Evolutionary conservation across 2,329 filamentous ascomycete genomes (phyloP).

Genomic region (Mycosphaerella sp.): DNA sequence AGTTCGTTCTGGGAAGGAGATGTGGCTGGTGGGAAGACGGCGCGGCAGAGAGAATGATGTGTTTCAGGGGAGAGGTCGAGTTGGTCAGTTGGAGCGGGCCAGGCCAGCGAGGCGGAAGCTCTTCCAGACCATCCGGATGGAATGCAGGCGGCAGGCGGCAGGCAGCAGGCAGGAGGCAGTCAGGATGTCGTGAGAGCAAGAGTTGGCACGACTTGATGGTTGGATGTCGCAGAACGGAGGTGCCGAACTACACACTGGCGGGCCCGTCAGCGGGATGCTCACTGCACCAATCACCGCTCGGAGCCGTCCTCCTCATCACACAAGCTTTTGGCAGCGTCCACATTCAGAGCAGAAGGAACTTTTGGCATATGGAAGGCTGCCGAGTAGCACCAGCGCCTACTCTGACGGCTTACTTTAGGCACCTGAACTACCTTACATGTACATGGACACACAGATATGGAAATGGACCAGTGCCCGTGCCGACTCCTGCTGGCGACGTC

Average conservation of each 20-base stretch:
- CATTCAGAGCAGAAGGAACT: slow-evolving; percentile 4
- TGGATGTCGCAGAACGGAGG: slow-evolving; percentile 12
- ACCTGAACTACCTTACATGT: too few relatives aligned
- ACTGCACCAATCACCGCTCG: slow-evolving; percentile 10
- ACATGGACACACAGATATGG: too few relatives aligned
- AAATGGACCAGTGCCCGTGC: background rate
- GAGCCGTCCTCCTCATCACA: background rate
- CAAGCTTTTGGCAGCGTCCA: slow-evolving; percentile 14
- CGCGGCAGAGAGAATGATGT: slow-evolving; percentile 8
- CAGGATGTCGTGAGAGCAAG: slow-evolving; percentile 3
- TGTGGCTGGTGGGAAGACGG: slow-evolving; percentile 6
- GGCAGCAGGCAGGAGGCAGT: background rate
- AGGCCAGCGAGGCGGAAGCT: slow-evolving; percentile 12
- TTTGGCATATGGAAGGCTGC: background rate
- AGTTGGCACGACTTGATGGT: slow-evolving; percentile 12
- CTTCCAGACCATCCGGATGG: slow-evolving; percentile 19
- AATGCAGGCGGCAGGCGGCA: slow-evolving; percentile 5
- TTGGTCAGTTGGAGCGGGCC: slow-evolving; percentile 4
- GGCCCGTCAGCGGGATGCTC: slow-evolving; percentile 11
- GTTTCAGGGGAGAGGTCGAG: slow-evolving; percentile 16
- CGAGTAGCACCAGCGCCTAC: slow-evolving; percentile 21
- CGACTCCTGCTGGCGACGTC: background rate
- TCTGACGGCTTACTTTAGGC: background rate
- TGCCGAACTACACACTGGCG: slow-evolving; percentile 1
- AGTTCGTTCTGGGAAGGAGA: slow-evolving; percentile 19